Base-by-base conservation (phyloP, 768 basidiomycete species). In the Leccinellum rugosiceps region DNA sequence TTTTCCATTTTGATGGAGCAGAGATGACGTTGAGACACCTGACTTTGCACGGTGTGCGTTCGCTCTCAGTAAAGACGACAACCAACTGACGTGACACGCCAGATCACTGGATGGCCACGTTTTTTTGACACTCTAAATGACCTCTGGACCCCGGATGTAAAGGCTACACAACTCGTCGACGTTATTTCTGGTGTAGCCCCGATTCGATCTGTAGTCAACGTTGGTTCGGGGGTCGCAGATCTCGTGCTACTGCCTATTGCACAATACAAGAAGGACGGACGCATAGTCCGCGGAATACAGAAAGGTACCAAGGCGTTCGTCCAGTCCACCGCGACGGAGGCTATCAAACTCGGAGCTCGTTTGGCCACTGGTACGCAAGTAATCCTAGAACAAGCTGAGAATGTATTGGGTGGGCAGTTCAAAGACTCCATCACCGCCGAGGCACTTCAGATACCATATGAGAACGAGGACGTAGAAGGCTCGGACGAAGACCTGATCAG, bases 1-100 rank as follows among this genome's bases (percentile, higher is more conserved):
- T 99, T 73, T 99, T 99, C 87, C 95, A 98, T 74, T 99, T 98
- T 63, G 97, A 98, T 65, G 95, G 93, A 1, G 91, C 96, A 4
- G 97, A 98, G 72, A 98, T 99, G 94, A 97, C 94, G 0, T 73
- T 99, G 52, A 81, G 97, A 56, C 94, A 97, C 66, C 88, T 98
- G 61, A 93, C 92, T 17, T 71, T 98, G 31, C 84, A 88, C 58
- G 97, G 97, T 30, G 95, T 98, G 70, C 68, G 92, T 79, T 14
- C 44, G 19, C 17, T 61, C 48, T n/a, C 15, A 32, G 38, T 31
- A 26, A 55, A 44, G 17, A 28, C 14, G 25, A 43, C 35, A 60
- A 26, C 26, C 31, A 28, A 26, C 54, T 72, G 21, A 70, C 23
- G 3, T 43, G n/a, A 25, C 6, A 6, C 6, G n/a, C 50, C 65